A percentile compares a stretch with the other conserved stretches of the same genome.
These are phyloP conservation scores for Keithomyces neogunnii DNA, from an alignment of 2,329 filamentous ascomycete species.

Conservation along the genomic window DNA sequence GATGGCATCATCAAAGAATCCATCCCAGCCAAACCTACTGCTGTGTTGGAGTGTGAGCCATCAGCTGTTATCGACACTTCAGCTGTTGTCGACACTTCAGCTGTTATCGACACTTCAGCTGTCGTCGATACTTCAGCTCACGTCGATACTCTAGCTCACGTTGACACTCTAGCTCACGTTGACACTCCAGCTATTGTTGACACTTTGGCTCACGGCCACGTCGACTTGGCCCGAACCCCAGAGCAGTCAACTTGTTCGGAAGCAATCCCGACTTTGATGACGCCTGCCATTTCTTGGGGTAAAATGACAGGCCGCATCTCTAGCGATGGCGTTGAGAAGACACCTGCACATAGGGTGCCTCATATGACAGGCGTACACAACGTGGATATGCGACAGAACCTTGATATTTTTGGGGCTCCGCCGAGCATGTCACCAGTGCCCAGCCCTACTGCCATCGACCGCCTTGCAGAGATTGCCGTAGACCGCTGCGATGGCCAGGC, in stretches of 20 bases:
- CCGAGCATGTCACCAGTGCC: constrained; percentile 5
- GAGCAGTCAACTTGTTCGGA: constrained; percentile 1
- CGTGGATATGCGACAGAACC: constrained; percentile 26
- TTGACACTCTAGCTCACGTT: not conserved
- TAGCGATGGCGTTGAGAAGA: not conserved
- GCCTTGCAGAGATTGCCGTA: constrained; percentile 19
- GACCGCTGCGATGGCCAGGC: constrained; percentile 19
- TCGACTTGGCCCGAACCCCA: not conserved
- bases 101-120: not conserved
- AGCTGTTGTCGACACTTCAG: no score
- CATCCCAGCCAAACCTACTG: not conserved
- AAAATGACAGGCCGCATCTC: constrained; percentile 8
- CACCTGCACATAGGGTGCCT: constrained; percentile 2
- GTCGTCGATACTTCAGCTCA: no score
- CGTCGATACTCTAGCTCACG: not conserved
- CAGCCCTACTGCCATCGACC: constrained; percentile 12
- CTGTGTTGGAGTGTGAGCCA: not conserved
- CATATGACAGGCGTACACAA: constrained; percentile 18
- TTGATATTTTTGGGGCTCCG: constrained; percentile 24
- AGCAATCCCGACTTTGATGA: not conserved
- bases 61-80: not conserved
- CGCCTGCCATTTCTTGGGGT: constrained; percentile 12
- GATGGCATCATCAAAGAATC: not conserved
- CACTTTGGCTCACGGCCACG: not conserved
- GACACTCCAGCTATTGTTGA: not conserved